These are phyloP conservation scores for Fragaria iinumae DNA, from an alignment of 306 rosid species.

Conservation along the genomic window DNA sequence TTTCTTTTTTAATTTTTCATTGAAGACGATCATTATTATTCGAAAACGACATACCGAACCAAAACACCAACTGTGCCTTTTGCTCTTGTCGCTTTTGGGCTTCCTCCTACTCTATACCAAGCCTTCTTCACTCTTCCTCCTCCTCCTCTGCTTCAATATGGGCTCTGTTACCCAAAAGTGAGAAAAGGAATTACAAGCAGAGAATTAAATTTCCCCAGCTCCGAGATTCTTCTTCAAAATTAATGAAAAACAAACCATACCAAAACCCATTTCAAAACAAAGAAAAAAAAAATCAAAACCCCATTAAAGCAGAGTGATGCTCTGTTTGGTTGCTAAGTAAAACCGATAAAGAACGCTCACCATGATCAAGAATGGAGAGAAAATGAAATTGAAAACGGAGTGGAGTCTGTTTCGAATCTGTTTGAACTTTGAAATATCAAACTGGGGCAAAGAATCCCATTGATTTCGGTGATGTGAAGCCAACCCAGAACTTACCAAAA, in stretches of 20 bases:
- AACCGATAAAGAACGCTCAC: slow-evolving; percentile 1
- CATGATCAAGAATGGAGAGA: slow-evolving; percentile 6
- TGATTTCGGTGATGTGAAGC: not conserved
- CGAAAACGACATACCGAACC: slow-evolving; percentile 72
- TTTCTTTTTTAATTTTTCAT: not conserved
- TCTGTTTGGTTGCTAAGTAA: slow-evolving; percentile 32
- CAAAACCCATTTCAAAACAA: not conserved
- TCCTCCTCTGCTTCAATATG: slow-evolving; percentile 10
- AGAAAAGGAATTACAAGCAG: not conserved
- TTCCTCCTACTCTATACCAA: not conserved
- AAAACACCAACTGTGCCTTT: slow-evolving; percentile 38
- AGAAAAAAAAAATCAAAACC: not conserved
- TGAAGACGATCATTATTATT: slow-evolving; percentile 46
- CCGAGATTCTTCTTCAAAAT: not conserved
- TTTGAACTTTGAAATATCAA: not conserved
- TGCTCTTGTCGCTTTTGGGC: slow-evolving; percentile 15
- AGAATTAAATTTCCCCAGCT: not conserved
- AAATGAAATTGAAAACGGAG: not conserved
- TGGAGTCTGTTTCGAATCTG: not conserved
- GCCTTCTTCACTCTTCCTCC: slow-evolving; percentile 7
- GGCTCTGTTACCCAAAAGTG: not conserved
- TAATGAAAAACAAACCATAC: not conserved
- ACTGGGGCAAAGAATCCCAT: not conserved
- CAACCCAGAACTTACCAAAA: slow-evolving; percentile 1
- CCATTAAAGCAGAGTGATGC: slow-evolving; percentile 4